phyloP scores from a whole-genome alignment of 129 eudicot genomes.

The Deinandra increscens region DNA sequence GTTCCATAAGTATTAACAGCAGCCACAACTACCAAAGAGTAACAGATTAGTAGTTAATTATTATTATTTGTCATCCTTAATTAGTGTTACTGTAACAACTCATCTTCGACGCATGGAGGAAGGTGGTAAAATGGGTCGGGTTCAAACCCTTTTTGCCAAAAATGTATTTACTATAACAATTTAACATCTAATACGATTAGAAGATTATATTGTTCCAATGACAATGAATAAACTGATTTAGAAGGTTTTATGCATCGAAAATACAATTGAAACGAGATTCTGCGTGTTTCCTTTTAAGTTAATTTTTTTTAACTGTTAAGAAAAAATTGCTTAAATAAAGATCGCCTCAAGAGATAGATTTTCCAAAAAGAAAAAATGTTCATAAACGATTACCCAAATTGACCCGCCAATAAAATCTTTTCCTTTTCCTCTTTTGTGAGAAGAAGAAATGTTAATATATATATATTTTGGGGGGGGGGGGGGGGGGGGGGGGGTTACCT shows the following conservation, averaged over 20 bases:
- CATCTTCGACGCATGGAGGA: not conserved
- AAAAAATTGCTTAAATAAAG: not conserved
- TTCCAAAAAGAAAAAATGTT: too few relatives aligned
- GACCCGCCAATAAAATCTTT: too few relatives aligned
- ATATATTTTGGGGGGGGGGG: too few relatives aligned
- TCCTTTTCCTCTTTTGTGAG: too few relatives aligned
- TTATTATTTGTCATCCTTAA: not conserved
- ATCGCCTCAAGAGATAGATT: too few relatives aligned
- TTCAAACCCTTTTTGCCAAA: too few relatives aligned
- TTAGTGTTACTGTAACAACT: not conserved
- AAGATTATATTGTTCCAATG: not conserved
- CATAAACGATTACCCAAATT: not conserved
- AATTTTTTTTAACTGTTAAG: not conserved
- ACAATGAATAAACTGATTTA: not conserved
- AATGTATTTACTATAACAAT: too few relatives aligned
- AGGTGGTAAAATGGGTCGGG: not conserved
- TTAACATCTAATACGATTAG: not conserved
- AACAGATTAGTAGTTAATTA: not conserved
- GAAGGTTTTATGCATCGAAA: not conserved
- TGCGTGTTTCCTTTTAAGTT: not conserved
- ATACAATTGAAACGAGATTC: not conserved
- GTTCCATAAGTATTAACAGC: constrained; percentile 52
- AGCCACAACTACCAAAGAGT: constrained; percentile 45
- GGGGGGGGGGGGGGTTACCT: constrained; percentile 37
- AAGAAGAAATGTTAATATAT: too few relatives aligned